phyloP scores from a whole-genome alignment of 2,329 filamentous ascomycete species.

The Aspergillus amoenus region DNA sequence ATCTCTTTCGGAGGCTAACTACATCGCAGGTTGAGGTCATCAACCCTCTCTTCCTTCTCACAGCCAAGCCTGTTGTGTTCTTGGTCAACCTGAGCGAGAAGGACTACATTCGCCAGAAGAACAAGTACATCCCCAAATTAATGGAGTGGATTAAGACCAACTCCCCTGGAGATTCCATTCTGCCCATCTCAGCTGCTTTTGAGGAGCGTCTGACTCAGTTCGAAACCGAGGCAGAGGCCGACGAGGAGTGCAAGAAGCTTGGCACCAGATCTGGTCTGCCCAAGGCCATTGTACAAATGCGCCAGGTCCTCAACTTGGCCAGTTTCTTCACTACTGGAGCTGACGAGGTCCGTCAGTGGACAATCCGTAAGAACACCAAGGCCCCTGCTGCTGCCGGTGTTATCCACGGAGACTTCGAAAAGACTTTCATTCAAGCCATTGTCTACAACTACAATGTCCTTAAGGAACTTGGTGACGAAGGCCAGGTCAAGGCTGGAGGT shows the following conservation, averaged over 20 bases:
- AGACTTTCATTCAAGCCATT: conserved; percentile 96
- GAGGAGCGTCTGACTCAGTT: conserved; percentile 88
- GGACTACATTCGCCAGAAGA: conserved; percentile 98
- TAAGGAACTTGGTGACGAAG: conserved; percentile 85
- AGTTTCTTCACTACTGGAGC: conserved; percentile 97
- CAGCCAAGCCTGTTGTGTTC: conserved; percentile 95
- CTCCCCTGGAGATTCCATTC: conserved; percentile 81
- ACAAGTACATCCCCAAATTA: conserved; percentile 94
- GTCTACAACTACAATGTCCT: conserved; percentile 85
- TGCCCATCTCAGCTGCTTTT: conserved; percentile 88
- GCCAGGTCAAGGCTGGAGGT: conserved; percentile 84
- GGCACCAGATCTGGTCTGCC: conserved; percentile 85
- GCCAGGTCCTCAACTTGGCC: conserved; percentile 81
- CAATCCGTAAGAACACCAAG: conserved; percentile 91
- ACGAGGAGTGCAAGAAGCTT: conserved; percentile 84
- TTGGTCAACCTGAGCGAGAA: conserved; percentile 95
- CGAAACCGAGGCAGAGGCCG: conserved; percentile 71
- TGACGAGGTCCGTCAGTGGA: conserved; percentile 98
- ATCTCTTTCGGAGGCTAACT: conserved; percentile 20
- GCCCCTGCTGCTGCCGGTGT: conserved; percentile 97
- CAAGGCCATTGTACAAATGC: conserved; percentile 91
- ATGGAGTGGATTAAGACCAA: conserved; percentile 95
- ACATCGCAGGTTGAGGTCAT: conserved; percentile 82
- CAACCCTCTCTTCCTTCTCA: conserved; percentile 92
- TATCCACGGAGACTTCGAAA: conserved; percentile 96